Evolutionary conservation across 192 early-diverging fungal genomes (phyloP).

Genomic region (Helicostylum pulchrum): DNA sequence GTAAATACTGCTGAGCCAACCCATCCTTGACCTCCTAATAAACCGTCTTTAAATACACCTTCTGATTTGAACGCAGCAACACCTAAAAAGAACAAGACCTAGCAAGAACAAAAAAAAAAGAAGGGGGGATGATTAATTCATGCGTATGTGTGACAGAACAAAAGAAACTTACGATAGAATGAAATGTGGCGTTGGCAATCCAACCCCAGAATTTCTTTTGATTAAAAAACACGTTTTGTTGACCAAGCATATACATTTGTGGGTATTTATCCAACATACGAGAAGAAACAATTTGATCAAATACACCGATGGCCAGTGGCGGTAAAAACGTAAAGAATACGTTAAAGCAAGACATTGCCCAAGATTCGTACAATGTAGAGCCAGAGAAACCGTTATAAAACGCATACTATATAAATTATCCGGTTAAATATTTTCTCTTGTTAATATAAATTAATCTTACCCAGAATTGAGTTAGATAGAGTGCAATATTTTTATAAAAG

Average conservation of each 20-base stretch:
- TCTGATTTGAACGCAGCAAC: conserved; percentile 67
- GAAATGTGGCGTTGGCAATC: conserved; percentile 88
- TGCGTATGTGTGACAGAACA: background rate
- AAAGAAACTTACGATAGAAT: conserved; percentile 68
- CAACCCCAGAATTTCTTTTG: conserved; percentile 87
- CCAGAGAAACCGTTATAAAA: conserved; percentile 96
- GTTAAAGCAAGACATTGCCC: conserved; percentile 94
- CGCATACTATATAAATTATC: conserved; percentile 45
- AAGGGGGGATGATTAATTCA: background rate
- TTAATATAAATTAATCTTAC: conserved; percentile 20
- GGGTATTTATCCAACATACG: conserved; percentile 95
- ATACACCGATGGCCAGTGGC: conserved; percentile 92
- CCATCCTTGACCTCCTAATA: conserved; percentile 81
- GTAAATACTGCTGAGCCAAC: conserved; percentile 90
- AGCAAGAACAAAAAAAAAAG: background rate
- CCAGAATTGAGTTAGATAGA: conserved; percentile 99
- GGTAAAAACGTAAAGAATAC: conserved; percentile 93
- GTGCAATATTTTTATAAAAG: conserved; percentile 98
- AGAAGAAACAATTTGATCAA: conserved; percentile 91
- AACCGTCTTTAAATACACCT: conserved; percentile 65
- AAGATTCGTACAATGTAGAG: conserved; percentile 96
- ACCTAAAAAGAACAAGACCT: conserved; percentile 70
- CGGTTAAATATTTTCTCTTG: background rate
- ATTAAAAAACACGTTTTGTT: conserved; percentile 76
- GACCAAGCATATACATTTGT: conserved; percentile 90